Evolutionary conservation across 2,329 filamentous ascomycete species (phyloP), one percentile per base, ranked within the genome.

Genomic region (Sarocladium oryzae): DNA sequence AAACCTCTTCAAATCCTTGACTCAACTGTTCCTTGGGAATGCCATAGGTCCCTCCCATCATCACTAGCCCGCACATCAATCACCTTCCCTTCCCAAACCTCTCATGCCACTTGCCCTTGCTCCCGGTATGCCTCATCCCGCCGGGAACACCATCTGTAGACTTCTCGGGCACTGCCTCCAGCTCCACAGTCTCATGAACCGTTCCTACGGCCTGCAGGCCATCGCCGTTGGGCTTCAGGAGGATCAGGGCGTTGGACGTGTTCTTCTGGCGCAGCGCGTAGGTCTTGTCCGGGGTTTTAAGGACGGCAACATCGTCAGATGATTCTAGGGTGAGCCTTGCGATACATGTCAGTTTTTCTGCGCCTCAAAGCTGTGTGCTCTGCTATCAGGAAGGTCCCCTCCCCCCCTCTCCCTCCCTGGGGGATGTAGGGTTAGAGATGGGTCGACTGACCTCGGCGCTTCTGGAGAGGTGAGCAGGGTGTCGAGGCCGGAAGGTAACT

Each of bases 221-320:
- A 2, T 58, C 41, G 11, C 53, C 16, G 43, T 53, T 35, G 4
- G 72, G 66, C 23, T 67, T 62, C 28, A 85, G 68, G 2, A 85
- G 63, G 58, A 84, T 77, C 43, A 85, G 70, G n/a, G 78, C 76
- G 60, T 85, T 85, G 41, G 82, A 85, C 0, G 82, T 84, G 62
- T 84, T 85, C 62, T 85, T 85, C 60, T 85, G 82, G 26, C 78
- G 78, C 43, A 85, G 71, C 5, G 73, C 72, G 66, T 82, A 85
- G 15, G 74, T 76, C 57, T 74, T 76, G 50, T 69, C 64, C 3
- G 72, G 73, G 1, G 74, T 73, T 57, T 69, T 75, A 51, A 85
- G 72, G 37, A 82, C 61, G 15, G 80, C 79, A 2, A 65, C 62
- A 1, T 71, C 66, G 20, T 74, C 68, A 18, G 77, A 76, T 11